Evolutionary conservation across 805 yeast genomes (phyloP), one percentile per base, ranked within the genome.

Genomic region (Yarrowia divulgata): DNA sequence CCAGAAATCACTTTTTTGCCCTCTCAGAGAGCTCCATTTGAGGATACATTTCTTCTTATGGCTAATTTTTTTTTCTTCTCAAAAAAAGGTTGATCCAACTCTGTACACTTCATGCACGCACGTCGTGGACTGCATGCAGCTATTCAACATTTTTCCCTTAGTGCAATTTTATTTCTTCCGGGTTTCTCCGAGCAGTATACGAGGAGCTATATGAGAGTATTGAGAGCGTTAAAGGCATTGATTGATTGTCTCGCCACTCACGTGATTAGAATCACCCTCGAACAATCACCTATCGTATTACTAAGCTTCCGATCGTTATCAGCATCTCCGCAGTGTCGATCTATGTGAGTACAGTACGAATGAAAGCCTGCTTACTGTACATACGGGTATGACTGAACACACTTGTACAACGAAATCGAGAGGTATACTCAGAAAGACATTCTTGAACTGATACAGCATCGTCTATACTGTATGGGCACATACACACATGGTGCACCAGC

Each of bases 141-240:
- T 54, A 29, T 18, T 18, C 58, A 19, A 39, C 16, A 12, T 39
- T 39, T 54, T 54, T 35, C 14, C 13, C 35, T 16, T 48, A 48
- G 42, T 37, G 40, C 43, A 54, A 19, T 39, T 40, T 55, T 16
- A 48, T 39, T 39, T 55, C 42, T 55, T 55, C 62, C 62, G 62
- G 45, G 37, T 42, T 32, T 18, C 91, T 23, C 96, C 96, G 0
- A 62, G 14, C 35, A 29, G 16, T n/a, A 4, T 19, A 46, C 10
- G 23, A 13, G 1, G 16, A n/a, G 49, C n/a, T 46, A 3, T 23
- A 23, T 23, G 29, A 23, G 29, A 23, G 29, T 4, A 23, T 23
- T 23, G 29, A 23, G 29, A 23, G 29, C 29, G n/a, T 23, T 23
- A 4, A 23, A 4, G 4, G 29, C 29, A 4, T 23, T 23, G 29